A percentile compares a stretch with the other conserved stretches of the same genome.
phyloP scores from a whole-genome alignment of 2,329 filamentous ascomycete genomes.

The Clarireedia homoeocarpa region DNA sequence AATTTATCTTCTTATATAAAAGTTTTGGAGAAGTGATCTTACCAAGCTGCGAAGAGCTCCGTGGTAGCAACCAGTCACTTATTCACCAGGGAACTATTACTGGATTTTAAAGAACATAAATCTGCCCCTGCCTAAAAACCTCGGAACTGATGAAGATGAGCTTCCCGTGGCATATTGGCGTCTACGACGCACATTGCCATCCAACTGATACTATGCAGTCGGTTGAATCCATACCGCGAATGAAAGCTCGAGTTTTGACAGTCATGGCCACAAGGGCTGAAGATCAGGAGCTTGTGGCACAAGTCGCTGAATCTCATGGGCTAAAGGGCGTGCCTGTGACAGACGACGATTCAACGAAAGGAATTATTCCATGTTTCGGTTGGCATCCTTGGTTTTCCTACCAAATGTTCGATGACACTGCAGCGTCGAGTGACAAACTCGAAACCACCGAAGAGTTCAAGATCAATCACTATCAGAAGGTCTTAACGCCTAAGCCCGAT shows the following conservation, averaged over 20 bases:
- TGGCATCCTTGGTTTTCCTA: slow-evolving; percentile 87
- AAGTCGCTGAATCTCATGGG: slow-evolving; percentile 49
- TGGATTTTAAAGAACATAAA: too few relatives aligned
- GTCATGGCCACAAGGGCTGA: slow-evolving; percentile 71
- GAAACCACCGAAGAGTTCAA: slow-evolving; percentile 26
- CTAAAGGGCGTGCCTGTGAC: slow-evolving; percentile 31
- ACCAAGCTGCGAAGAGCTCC: background rate
- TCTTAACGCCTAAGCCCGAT: slow-evolving; percentile 50
- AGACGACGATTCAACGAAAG: slow-evolving; percentile 27
- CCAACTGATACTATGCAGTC: slow-evolving; percentile 69
- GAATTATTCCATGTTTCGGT: slow-evolving; percentile 65
- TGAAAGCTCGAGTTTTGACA: slow-evolving; percentile 59
- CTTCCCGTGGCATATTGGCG: slow-evolving; percentile 63
- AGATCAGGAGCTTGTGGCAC: slow-evolving; percentile 65
- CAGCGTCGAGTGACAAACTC: slow-evolving; percentile 11
- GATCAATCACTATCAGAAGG: slow-evolving; percentile 57
- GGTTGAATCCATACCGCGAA: slow-evolving; percentile 48
- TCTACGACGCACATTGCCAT: slow-evolving; percentile 78
- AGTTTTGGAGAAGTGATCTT: background rate
- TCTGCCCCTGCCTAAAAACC: too few relatives aligned
- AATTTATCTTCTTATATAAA: too few relatives aligned
- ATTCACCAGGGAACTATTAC: too few relatives aligned
- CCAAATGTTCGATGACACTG: slow-evolving; percentile 59
- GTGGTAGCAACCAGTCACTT: too few relatives aligned
- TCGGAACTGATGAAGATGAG: slow-evolving; percentile 1